Percentiles rank a stretch among this genome's conserved stretches.
Evolutionary conservation across 1,284 basidiomycete genomes (phyloP).

Genomic region (Ustilago trichophora): DNA sequence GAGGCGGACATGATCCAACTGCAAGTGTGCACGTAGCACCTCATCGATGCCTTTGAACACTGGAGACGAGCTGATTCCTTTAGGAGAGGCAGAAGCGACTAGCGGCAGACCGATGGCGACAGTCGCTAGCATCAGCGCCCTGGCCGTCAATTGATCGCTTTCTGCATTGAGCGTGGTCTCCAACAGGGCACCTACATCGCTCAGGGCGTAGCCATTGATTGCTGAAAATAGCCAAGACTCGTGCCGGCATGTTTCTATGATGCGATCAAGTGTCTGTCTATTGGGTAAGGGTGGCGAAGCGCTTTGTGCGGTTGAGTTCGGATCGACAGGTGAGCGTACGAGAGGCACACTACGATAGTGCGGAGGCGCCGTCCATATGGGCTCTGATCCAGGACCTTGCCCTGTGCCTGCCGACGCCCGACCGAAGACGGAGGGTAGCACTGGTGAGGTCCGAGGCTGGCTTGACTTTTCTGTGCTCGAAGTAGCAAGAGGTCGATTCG

Average conservation of each 20-base stretch:
- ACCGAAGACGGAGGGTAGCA: slow-evolving; percentile 1
- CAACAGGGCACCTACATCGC: slow-evolving; percentile 12
- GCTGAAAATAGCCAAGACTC: slow-evolving; percentile 18
- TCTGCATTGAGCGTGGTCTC: not conserved
- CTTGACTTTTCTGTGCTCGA: not conserved
- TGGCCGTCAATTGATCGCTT: slow-evolving; percentile 7
- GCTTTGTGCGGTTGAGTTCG: not conserved
- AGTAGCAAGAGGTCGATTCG: not conserved
- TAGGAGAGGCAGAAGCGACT: not conserved
- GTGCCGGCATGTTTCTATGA: slow-evolving; percentile 9
- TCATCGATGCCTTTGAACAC: slow-evolving; percentile 10
- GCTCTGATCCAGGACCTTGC: not conserved
- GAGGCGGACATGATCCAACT: not conserved
- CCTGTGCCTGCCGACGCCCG: not conserved
- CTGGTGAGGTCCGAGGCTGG: not conserved
- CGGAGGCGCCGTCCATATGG: slow-evolving; percentile 1
- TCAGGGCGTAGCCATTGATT: slow-evolving; percentile 19
- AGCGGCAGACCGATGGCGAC: slow-evolving; percentile 22
- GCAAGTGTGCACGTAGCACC: not conserved
- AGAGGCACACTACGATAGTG: not conserved
- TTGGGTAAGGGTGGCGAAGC: slow-evolving; percentile 1
- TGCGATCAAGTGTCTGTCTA: slow-evolving; percentile 7
- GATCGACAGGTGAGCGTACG: not conserved
- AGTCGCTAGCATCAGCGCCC: slow-evolving; percentile 10
- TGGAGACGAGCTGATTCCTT: slow-evolving; percentile 5